A percentile compares a stretch with the other conserved stretches of the same genome.
phyloP scores from a whole-genome alignment of 108 stramenopile genomes.

The Bacterosira constricta region DNA sequence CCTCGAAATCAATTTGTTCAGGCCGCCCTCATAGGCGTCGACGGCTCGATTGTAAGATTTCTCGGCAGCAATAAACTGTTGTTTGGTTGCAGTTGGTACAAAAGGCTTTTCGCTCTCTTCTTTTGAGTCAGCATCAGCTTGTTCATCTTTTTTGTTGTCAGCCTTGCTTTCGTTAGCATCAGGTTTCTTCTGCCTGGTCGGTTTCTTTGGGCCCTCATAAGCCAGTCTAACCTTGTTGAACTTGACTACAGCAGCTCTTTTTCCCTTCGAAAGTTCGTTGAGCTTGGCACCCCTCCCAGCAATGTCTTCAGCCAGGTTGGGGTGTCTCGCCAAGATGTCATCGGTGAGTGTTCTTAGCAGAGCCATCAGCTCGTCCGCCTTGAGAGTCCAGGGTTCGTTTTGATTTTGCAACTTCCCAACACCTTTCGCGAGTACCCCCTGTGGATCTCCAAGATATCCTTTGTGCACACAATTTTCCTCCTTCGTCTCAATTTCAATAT shows the following conservation, averaged over 20 bases:
- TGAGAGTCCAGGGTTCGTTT: slow-evolving; percentile 75
- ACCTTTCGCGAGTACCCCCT: slow-evolving; percentile 41
- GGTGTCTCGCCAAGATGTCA: slow-evolving; percentile 68
- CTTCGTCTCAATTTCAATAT: slow-evolving; percentile 20
- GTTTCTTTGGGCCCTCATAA: slow-evolving; percentile 64
- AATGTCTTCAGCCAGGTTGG: slow-evolving; percentile 58
- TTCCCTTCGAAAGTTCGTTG: slow-evolving; percentile 67
- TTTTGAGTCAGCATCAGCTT: slow-evolving; percentile 18
- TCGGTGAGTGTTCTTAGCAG: slow-evolving; percentile 72
- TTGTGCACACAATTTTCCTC: slow-evolving; percentile 27
- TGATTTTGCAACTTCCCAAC: slow-evolving; percentile 53
- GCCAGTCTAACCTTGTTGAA: slow-evolving; percentile 65
- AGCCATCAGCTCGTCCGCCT: slow-evolving; percentile 77
- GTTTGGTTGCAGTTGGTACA: slow-evolving; percentile 61
- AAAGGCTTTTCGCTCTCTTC: slow-evolving; percentile 34
- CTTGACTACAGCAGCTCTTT: slow-evolving; percentile 65
- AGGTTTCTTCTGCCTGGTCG: slow-evolving; percentile 25
- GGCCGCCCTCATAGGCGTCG: slow-evolving; percentile 75
- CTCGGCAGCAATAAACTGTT: slow-evolving; percentile 56
- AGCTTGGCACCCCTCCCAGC: slow-evolving; percentile 60
- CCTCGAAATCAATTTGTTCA: slow-evolving; percentile 59
- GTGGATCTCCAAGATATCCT: slow-evolving; percentile 54
- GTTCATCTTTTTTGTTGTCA: slow-evolving; percentile 30
- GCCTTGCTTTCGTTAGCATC: slow-evolving; percentile 28
- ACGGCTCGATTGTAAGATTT: slow-evolving; percentile 66